These are phyloP conservation scores for Ambrosiella beaveri DNA, from an alignment of 2,329 filamentous ascomycete genomes.

Conservation along the genomic window DNA sequence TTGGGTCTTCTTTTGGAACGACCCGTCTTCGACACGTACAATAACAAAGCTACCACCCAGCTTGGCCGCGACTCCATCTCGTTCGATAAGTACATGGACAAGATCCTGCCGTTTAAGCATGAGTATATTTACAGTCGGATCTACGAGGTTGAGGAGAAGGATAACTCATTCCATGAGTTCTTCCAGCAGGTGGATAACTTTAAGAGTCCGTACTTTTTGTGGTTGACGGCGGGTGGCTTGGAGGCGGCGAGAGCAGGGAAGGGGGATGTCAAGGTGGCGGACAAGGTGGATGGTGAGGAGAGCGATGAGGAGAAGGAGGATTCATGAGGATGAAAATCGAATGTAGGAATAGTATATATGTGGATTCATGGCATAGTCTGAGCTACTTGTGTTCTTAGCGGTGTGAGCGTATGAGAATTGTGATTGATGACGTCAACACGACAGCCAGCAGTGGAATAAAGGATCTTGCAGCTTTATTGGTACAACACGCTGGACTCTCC, in stretches of 20 bases:
- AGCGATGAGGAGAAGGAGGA: conserved; percentile 31
- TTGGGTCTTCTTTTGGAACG: conserved; percentile 76
- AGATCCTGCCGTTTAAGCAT: conserved; percentile 81
- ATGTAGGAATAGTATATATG: neutral
- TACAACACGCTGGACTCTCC: no score
- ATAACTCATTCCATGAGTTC: conserved; percentile 65
- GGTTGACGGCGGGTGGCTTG: conserved; percentile 53
- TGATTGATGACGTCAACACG: no score
- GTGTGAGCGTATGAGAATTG: no score
- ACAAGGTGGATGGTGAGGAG: conserved; percentile 35
- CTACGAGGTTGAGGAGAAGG: conserved; percentile 74
- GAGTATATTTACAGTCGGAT: conserved; percentile 82
- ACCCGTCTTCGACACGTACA: conserved; percentile 84
- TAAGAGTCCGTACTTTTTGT: conserved; percentile 54
- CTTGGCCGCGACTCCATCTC: conserved; percentile 53
- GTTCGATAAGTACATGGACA: conserved; percentile 59
- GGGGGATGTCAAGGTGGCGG: conserved; percentile 26
- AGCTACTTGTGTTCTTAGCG: no score
- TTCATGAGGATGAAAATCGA: conserved; percentile 18
- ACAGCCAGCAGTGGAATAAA: no score
- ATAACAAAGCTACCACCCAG: conserved; percentile 48
- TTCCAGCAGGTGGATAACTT: conserved; percentile 68
- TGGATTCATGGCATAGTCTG: no score
- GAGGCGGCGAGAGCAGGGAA: conserved; percentile 32
- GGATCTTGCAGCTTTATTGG: no score